Evolutionary conservation across 352 stramenopile genomes (phyloP), one percentile per base, ranked within the genome.

Genomic region (Pelagophyceae sp.): DNA sequence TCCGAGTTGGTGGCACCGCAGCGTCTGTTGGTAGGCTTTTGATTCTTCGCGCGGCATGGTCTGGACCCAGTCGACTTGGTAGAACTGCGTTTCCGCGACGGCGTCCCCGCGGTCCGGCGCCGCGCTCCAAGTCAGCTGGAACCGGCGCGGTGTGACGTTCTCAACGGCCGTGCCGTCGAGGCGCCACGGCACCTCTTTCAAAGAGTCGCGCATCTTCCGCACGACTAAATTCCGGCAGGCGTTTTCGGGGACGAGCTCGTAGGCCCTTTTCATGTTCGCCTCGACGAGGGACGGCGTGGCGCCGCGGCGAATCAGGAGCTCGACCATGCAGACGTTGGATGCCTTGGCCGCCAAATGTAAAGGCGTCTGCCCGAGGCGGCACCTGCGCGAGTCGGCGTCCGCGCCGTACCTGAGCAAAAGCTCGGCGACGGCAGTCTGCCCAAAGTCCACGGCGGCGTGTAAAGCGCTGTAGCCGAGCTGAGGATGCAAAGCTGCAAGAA

Each of bases 371-470:
- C 15, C 3, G 29, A 38, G 29, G 3, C 29, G 61, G 5, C 15
- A 35, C 11, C 27, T 40, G n/a, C 3, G 11, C 33, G 61, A 38
- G 33, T 71, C 38, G 15, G 54, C 15, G 54, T 63, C 54, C 54
- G 54, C 54, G 54, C 54, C 54, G 54, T 63, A 29, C 11, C 11
- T n/a, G 11, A 63, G 54, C 11, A 63, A 27, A 2, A 63, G 54
- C 33, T 29, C 5, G n/a, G 33, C 61, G 11, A 17, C 17, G 29
- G 11, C 33, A 25, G 31, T 15, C 5, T 31, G 29, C 3, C 38
- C 33, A 29, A 71, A 71, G 29, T 71, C 61, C 15, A 71, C 61
- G n/a, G 61, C 61, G 15, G 61, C 61, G 61, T 71, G 61, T 1
- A 71, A 37, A 6, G 61, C 61, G 1, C n/a, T 27, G 33, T 71